Evolutionary conservation across 2,329 filamentous ascomycete species (phyloP), one percentile per base, ranked within the genome.

Genomic region (Alternaria incomplexa): DNA sequence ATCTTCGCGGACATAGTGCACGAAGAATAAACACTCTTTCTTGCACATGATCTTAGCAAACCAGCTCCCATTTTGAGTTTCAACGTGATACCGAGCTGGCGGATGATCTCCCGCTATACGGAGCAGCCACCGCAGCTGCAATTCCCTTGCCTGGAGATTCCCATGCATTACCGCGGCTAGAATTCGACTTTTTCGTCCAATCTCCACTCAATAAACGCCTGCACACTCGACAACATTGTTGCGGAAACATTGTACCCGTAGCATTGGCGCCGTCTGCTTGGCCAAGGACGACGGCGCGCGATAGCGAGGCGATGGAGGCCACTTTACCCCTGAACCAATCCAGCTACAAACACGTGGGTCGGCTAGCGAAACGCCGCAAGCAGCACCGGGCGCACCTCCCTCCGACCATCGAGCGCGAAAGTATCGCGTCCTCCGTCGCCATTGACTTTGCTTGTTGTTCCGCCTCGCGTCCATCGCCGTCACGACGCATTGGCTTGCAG

Each of bases 321-420:
- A 23, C 17, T 46, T 28, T 47, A 40, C 60, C 60, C 60, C 65
- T 63, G 55, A 68, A 56, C 63, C 67, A 67, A 65, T 65, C 56
- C 65, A 62, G 58, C 62, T 61, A 67, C 63, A 61, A 62, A 56
- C 44, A 63, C 62, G 62, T 68, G 67, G 62, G 56, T 57, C 56
- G 20, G 26, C 40, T 57, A 64, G 64, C 60, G 58, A 61, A 63
- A 44, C 64, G 58, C 63, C 63, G 63, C 62, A 67, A 66, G 66
- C 66, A 65, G 40, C 25, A 47, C 45, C 54, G 57, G 61, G 15
- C 45, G 36, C 26, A 54, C 43, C 43, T 58, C 32, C 22, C 45
- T 52, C 48, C 59, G 51, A 6, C 40, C 8, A 23, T 8, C 22
- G 20, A 25, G 28, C 48, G 48, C 30, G 52, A 52, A 32, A 51